Conservation (phyloP, 192 early-diverging fungal genomes). For the Coemansia sp. region DNA sequence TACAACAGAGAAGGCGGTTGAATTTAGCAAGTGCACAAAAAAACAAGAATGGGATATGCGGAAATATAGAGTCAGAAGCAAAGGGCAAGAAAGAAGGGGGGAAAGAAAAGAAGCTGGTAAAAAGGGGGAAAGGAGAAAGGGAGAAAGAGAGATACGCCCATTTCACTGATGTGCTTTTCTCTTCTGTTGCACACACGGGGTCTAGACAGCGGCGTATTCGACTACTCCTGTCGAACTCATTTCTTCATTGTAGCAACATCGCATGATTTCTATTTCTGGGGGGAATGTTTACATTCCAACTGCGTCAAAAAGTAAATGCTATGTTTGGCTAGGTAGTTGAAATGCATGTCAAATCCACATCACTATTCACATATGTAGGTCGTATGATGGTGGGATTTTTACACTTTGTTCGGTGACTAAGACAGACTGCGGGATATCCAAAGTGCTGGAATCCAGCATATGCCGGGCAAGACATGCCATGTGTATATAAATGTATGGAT, state of each 20-base stretch:
- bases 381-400: no score
- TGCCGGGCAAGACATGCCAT: not conserved
- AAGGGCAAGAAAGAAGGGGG: slow-evolving; percentile 10
- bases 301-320: not conserved
- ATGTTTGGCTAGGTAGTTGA: not conserved
- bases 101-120: slow-evolving; percentile 2
- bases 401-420: no score
- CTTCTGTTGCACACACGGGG: not conserved
- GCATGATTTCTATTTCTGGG: not conserved
- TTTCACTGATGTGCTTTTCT: not conserved
- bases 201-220: not conserved
- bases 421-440: no score
- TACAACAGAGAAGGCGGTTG: not conserved
- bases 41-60: slow-evolving; percentile 8
- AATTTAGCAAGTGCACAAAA: slow-evolving; percentile 5
- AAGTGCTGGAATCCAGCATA: not conserved
- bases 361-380: no score
- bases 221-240: no score
- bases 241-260: not conserved
- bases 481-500: not conserved
- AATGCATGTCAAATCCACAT: no score
- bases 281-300: not conserved
- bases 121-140: not conserved
- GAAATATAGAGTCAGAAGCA: slow-evolving; percentile 8
- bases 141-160: not conserved